Evolutionary conservation across 306 rosid genomes (phyloP).

Genomic region (Malus domestica): ASM211411v1 NC_041798.1:41369001-41369500

Average conservation of each 20-base stretch:
- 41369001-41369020: constrained; percentile 18
- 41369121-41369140: constrained; percentile 32
- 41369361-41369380: constrained; percentile 28
- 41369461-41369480: constrained; percentile 14
- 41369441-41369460: constrained; percentile 7
- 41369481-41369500: constrained; percentile 37
- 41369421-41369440: constrained; percentile 37
- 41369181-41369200: too few species aligned
- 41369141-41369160: constrained; percentile 33
- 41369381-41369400: constrained; percentile 53
- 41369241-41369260: neutral
- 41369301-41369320: constrained; percentile 17
- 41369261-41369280: too few species aligned
- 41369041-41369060: constrained; percentile 80
- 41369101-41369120: constrained; percentile 62
- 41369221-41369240: too few species aligned
- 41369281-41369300: neutral
- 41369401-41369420: constrained; percentile 52
- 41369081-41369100: constrained; percentile 86
- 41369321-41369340: neutral
- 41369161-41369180: too few species aligned
- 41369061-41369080: constrained; percentile 67
- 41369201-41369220: too few species aligned
- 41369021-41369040: constrained; percentile 25
- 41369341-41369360: constrained; percentile 26